Evolutionary conservation across 163 green algal genomes (phyloP).

Genomic region (Chlamydomonas reinhardtii): DNA sequence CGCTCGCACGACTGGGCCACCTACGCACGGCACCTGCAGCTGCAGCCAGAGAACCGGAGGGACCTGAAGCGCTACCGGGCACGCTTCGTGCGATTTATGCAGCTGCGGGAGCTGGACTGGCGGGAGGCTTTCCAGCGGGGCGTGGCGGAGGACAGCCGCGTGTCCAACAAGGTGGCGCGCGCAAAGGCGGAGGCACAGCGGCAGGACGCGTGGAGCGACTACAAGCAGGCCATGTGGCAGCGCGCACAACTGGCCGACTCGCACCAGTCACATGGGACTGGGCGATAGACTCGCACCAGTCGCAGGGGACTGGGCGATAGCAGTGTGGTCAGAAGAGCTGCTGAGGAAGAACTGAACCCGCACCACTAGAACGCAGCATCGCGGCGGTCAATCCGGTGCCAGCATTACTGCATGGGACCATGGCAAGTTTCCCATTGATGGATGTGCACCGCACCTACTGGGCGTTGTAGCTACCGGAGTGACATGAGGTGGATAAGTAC

Average conservation of each 20-base stretch:
- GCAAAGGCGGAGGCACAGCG: constrained; percentile 17
- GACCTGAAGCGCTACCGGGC: constrained; percentile 18
- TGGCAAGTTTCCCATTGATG: no score
- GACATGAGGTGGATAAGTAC: no score
- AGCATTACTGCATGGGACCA: no score
- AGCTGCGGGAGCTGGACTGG: constrained; percentile 61
- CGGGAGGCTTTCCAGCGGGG: constrained; percentile 58
- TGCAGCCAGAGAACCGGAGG: not conserved
- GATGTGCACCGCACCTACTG: no score
- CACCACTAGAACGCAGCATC: no score
- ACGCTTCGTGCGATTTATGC: constrained; percentile 37
- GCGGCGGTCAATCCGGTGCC: no score
- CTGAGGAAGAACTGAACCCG: no score
- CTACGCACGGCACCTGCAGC: constrained; percentile 31
- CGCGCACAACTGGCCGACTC: not conserved
- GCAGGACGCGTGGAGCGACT: constrained; percentile 43
- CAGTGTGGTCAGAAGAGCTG: no score
- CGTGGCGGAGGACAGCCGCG: constrained; percentile 39
- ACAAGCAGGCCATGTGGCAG: constrained; percentile 34
- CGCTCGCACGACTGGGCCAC: constrained; percentile 41
- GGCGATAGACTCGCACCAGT: no score
- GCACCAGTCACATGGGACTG: no score
- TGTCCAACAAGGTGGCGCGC: not conserved
- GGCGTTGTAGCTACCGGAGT: no score
- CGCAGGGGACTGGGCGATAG: no score